Base-by-base conservation (phyloP, 768 basidiomycete genomes). In the Panus rudis region DNA sequence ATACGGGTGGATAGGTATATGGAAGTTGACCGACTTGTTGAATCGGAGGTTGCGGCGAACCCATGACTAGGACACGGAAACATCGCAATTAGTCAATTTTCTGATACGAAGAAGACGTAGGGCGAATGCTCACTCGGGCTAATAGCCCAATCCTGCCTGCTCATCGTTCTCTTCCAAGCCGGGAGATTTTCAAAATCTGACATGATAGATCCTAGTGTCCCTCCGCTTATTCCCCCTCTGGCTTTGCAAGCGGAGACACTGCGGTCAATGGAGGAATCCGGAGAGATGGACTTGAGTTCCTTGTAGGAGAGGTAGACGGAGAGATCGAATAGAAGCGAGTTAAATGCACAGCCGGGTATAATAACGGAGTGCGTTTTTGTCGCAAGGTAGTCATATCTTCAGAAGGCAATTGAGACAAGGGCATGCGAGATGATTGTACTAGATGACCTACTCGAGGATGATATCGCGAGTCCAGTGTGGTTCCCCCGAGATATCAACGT, bases 401-500 rank as follows among this genome's bases (percentile, higher is more conserved):
- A 34, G 4, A n/a, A 54, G 41, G 41, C 54, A 50, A 34, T 43
- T 47, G 46, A 38, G 50, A 39, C 25, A 32, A 40, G 39, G 38
- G 27, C 33, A 32, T 30, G 53, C 35, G 16, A 41, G 13, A 40
- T 16, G 43, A 5, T 23, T 38, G 42, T 12, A 6, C 5, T 27
- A 31, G 17, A 40, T n/a, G 17, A 65, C 78, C 53, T 50, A 79
- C 83, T 72, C 57, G 22, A 63, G 25, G 37, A 88, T 77, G 39
- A 89, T 81, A 12, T 77, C 64, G 47, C 63, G 65, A 35, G 84
- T 72, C 78, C 82, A 92, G 3, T 68, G 63, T 0, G 72, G 63
- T 59, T 93, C 91, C 6, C 85, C 84, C 2, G 84, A 78, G 25
- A 92, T 66, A 61, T 97, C 93, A 21, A 91, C 79, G 58, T 94